These are phyloP conservation scores for Kwoniella botswanensis DNA, from an alignment of 768 basidiomycete genomes.

Conservation along the genomic window DNA sequence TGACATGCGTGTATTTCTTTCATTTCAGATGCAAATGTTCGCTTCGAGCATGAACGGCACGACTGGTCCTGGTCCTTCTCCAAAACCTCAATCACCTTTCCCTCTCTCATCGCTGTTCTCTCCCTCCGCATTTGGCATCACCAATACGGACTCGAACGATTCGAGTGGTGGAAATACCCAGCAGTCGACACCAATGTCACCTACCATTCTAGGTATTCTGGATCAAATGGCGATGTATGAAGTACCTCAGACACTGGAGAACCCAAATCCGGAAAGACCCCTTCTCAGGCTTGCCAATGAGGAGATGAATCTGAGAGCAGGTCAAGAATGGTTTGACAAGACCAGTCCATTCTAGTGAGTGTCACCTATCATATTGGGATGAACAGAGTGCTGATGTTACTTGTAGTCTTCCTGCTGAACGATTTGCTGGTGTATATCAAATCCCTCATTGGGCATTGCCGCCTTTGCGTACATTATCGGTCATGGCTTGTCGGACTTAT, in stretches of 20 bases:
- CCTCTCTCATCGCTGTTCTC: slow-evolving; percentile 44
- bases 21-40: slow-evolving; percentile 20
- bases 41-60: slow-evolving; percentile 11
- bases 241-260: slow-evolving; percentile 40
- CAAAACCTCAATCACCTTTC: slow-evolving; percentile 38
- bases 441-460: slow-evolving; percentile 59
- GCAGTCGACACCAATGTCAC: slow-evolving; percentile 14
- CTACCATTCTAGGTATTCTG: slow-evolving; percentile 32
- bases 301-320: slow-evolving; percentile 28
- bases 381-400: background rate
- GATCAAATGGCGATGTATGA: slow-evolving; percentile 43
- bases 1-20: background rate
- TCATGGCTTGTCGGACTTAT: slow-evolving; percentile 58
- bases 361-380: background rate
- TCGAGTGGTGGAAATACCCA: slow-evolving; percentile 16
- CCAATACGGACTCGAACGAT: slow-evolving; percentile 10
- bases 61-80: slow-evolving; percentile 6
- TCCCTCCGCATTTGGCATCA: slow-evolving; percentile 35
- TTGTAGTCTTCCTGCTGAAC: slow-evolving; percentile 48
- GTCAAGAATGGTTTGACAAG: slow-evolving; percentile 37
- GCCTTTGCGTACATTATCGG: slow-evolving; percentile 50
- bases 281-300: slow-evolving; percentile 45
- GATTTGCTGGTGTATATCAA: slow-evolving; percentile 57
- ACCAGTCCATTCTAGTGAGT: slow-evolving; percentile 55
- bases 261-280: slow-evolving; percentile 53